phyloP scores from a whole-genome alignment of 1,284 basidiomycete genomes.

The Fistulinella cinereoalba region DNA sequence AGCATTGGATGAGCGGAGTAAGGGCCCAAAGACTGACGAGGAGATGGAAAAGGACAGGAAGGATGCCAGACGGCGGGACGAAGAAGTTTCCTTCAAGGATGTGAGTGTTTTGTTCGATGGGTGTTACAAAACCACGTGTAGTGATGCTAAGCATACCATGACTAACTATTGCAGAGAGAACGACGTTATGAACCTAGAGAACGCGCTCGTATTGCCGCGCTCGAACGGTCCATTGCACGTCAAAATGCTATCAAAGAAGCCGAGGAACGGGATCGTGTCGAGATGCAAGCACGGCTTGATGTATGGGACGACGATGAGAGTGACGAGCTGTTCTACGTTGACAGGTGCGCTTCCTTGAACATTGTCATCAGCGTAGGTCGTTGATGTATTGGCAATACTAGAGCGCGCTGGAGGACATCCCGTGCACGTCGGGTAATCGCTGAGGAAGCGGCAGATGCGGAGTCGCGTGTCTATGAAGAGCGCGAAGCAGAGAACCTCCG shows the following conservation, averaged over 20 bases:
- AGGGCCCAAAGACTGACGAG: slow-evolving; percentile 72
- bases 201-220: slow-evolving; percentile 65
- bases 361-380: background rate
- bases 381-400: slow-evolving; percentile 24
- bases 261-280: slow-evolving; percentile 69
- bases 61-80: slow-evolving; percentile 69
- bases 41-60: slow-evolving; percentile 78
- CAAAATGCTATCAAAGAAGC: slow-evolving; percentile 71
- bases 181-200: slow-evolving; percentile 57
- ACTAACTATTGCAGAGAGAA: slow-evolving; percentile 54
- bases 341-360: slow-evolving; percentile 52
- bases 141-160: background rate
- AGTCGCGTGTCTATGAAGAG: slow-evolving; percentile 77
- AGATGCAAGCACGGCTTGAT: slow-evolving; percentile 71
- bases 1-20: slow-evolving; percentile 37
- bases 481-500: slow-evolving; percentile 81
- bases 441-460: slow-evolving; percentile 80
- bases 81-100: slow-evolving; percentile 80
- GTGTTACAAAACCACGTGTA: no score
- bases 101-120: slow-evolving; percentile 47
- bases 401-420: slow-evolving; percentile 71
- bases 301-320: slow-evolving; percentile 91
- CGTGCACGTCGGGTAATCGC: slow-evolving; percentile 63
- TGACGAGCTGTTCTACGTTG: slow-evolving; percentile 82
- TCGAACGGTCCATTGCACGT: slow-evolving; percentile 72